Evolutionary conservation across 805 yeast genomes (phyloP).

Genomic region (Debaryomyces castellii): DNA sequence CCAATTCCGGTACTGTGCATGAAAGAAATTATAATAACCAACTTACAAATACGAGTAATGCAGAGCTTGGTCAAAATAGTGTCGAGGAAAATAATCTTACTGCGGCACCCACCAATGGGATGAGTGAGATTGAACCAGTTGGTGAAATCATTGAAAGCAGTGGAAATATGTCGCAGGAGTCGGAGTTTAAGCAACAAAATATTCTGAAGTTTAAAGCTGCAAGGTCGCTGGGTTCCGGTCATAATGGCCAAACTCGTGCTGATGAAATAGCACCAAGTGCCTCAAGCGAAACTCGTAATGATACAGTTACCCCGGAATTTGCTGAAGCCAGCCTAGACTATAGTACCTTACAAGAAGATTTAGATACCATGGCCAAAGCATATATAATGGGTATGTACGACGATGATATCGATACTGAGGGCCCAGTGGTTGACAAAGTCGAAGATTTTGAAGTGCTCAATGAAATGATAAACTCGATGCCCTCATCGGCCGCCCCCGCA

Average conservation of each 20-base stretch:
- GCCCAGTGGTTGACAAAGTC: conserved; percentile 53
- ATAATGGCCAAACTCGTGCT: neutral
- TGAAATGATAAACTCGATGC: conserved; percentile 41
- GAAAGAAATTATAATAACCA: neutral
- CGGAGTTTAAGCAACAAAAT: neutral
- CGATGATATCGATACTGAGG: conserved; percentile 56
- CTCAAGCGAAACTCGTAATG: conserved; percentile 1
- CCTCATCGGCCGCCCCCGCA: conserved; percentile 5
- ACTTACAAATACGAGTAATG: neutral
- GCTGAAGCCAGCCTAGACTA: conserved; percentile 35
- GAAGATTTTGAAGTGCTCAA: conserved; percentile 57
- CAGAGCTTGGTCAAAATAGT: neutral
- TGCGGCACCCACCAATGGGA: conserved; percentile 1
- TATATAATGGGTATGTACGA: conserved; percentile 61
- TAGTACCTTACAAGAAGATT: conserved; percentile 37
- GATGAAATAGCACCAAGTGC: neutral
- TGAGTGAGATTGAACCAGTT: conserved; percentile 3
- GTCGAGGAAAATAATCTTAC: neutral
- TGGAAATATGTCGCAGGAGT: neutral
- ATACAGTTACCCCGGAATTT: neutral
- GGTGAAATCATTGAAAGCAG: conserved; percentile 5
- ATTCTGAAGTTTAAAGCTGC: neutral
- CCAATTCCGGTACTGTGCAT: neutral
- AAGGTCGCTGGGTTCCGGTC: neutral
- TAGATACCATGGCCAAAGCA: conserved; percentile 61